Evolutionary conservation across 2,329 filamentous ascomycete species (phyloP), one percentile per base, ranked within the genome.

Genomic region (Trichoderma sp.): DNA sequence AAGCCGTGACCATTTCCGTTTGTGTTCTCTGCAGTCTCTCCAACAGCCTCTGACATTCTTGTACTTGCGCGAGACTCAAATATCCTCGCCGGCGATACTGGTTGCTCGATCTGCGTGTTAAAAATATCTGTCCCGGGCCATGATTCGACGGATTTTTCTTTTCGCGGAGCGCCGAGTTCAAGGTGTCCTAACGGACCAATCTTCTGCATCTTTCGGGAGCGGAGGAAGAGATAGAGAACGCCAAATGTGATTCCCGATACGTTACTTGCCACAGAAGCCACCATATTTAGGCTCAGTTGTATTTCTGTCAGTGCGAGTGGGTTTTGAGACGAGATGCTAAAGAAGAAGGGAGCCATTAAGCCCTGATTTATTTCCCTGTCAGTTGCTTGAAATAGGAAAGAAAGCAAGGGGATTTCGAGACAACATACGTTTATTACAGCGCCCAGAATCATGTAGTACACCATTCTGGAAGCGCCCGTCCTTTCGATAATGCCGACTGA

Each of bases 401-500:
- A 26, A 28, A 11, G 7, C 3, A n/a, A 36, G 8, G 11, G 12
- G 28, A 20, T n/a, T 3, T 28, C 4, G 6, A 4, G 36, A 20
- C 20, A 26, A 82, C 87, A 80, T 76, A 92, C 90, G 77, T 86
- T 88, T 69, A 85, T 88, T 63, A 87, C 79, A 69, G 89, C 81
- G 17, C 85, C 88, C 67, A 91, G 78, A 2, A 85, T 79, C 73
- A 92, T 82, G 77, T 91, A 92, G 78, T 91, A 93, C 12, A 91
- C 88, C 88, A 92, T 92, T 72, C 89, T 85, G 7, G 90, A 92
- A 4, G 91, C 90, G 39, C 88, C 84, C 71, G 89, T 85, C 61
- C 91, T 84, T 78, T 92, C 88, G 17, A 85, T 83, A 23, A 85
- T 82, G 50, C 90, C 88, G 65, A 92, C 84, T 17, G 84, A 82